Evolutionary conservation across 768 basidiomycete genomes (phyloP).

Genomic region (Mycena metata): DNA sequence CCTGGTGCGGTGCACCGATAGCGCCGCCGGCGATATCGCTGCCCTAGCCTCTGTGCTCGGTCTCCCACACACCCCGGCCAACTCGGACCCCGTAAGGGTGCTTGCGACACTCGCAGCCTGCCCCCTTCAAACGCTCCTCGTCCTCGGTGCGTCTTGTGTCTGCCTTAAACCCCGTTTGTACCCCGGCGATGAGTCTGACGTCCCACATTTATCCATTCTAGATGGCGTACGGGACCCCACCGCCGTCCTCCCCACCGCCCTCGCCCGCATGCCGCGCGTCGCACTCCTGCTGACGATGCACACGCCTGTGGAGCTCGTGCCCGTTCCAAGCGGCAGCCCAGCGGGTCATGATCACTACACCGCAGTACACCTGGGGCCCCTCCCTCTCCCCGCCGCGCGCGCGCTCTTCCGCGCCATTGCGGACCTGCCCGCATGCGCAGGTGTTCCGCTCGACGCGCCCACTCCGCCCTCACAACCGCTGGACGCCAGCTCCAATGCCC

Average conservation of each 20-base stretch:
- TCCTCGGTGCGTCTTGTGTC: conserved; percentile 24
- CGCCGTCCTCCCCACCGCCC: conserved; percentile 7
- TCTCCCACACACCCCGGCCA: neutral
- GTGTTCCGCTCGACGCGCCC: too few relatives aligned
- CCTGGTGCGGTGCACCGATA: conserved; percentile 1
- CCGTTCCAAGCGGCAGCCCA: neutral
- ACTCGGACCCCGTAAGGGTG: conserved; percentile 1
- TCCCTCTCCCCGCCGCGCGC: conserved; percentile 28
- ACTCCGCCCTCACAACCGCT: too few relatives aligned
- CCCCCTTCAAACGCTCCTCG: conserved; percentile 19
- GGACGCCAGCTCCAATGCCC: too few relatives aligned
- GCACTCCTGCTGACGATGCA: conserved; percentile 22
- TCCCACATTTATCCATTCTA: neutral
- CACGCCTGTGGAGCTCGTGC: neutral
- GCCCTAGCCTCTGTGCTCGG: conserved; percentile 13
- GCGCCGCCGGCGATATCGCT: neutral
- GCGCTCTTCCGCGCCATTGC: conserved; percentile 33
- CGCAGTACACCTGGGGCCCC: conserved; percentile 15
- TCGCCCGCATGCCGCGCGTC: conserved; percentile 21
- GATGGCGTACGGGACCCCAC: neutral
- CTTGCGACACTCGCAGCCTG: conserved; percentile 5
- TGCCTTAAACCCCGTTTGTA: too few relatives aligned
- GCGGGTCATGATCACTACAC: neutral
- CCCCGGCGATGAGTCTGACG: too few relatives aligned
- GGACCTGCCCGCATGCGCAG: conserved; percentile 24